phyloP scores from a whole-genome alignment of 2,329 filamentous ascomycete species.

The Hymenoscyphus scutula region DNA sequence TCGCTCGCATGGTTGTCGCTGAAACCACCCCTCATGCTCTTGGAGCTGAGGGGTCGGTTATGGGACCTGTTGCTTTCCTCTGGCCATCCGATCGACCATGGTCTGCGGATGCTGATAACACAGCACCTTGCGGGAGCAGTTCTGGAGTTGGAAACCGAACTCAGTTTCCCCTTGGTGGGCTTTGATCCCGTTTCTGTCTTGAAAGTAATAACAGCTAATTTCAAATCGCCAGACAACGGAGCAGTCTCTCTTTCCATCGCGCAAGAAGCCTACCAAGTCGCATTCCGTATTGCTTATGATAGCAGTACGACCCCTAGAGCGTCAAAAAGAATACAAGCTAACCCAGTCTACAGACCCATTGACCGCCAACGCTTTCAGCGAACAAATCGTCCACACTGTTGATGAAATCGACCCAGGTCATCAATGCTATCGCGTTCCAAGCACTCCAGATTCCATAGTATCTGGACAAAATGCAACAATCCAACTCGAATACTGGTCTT shows the following conservation, averaged over 20 bases:
- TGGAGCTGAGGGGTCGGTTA: conserved; percentile 21
- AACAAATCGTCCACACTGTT: conserved; percentile 39
- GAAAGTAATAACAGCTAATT: neutral
- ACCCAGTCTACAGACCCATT: conserved; percentile 38
- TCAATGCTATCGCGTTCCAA: conserved; percentile 44
- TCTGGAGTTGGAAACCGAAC: conserved; percentile 49
- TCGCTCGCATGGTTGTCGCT: neutral
- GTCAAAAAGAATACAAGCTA: neutral
- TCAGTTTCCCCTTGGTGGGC: conserved; percentile 49
- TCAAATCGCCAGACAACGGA: conserved; percentile 46
- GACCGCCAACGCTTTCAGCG: conserved; percentile 41
- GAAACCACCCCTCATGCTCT: conserved; percentile 7
- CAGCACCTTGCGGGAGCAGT: conserved; percentile 54
- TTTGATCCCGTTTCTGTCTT: conserved; percentile 41
- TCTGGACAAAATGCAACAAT: conserved; percentile 48
- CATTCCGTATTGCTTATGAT: conserved; percentile 52
- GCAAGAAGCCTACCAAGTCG: conserved; percentile 54
- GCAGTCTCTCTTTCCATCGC: conserved; percentile 55
- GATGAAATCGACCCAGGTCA: conserved; percentile 45
- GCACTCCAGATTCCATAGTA: conserved; percentile 37
- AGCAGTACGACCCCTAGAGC: conserved; percentile 41
- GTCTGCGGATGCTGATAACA: conserved; percentile 54
- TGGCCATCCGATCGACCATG: conserved; percentile 59
- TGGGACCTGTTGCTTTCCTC: conserved; percentile 58
- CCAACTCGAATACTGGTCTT: conserved; percentile 47